These are phyloP conservation scores for Ampelocalamus luodianensis DNA, from an alignment of 176 grass and related monocot species.

Conservation along the genomic window DNA sequence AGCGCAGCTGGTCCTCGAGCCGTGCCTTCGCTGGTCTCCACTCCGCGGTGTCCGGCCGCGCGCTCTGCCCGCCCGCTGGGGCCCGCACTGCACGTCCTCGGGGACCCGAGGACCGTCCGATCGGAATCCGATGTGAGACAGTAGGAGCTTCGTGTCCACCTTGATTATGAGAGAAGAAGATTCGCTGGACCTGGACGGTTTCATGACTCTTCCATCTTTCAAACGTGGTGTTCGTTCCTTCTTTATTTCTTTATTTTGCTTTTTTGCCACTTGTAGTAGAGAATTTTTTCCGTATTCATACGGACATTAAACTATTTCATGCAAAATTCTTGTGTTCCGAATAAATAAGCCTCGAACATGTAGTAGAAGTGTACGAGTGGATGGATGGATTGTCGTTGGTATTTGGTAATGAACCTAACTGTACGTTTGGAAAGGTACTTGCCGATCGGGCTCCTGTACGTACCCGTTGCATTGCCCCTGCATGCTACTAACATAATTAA, in stretches of 20 bases:
- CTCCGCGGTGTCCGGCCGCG: not conserved
- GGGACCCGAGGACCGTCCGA: not conserved
- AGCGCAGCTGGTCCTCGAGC: not conserved
- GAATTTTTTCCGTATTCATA: no score
- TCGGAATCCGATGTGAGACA: not conserved
- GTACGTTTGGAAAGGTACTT: not conserved
- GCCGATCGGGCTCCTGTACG: not conserved
- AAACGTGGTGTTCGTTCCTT: no score
- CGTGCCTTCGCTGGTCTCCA: conserved; percentile 27
- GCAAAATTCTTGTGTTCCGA: no score
- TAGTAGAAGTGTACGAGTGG: not conserved
- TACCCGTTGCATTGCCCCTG: not conserved
- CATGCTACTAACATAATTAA: no score
- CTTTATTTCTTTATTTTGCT: no score
- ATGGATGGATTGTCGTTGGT: not conserved
- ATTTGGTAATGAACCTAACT: not conserved
- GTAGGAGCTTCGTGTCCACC: no score
- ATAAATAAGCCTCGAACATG: no score
- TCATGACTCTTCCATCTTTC: no score
- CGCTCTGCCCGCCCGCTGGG: not conserved
- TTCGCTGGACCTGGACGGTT: no score
- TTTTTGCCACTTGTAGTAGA: no score
- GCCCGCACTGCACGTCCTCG: not conserved
- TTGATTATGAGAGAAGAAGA: not conserved
- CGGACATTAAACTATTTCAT: no score